Evolutionary conservation across 768 basidiomycete genomes (phyloP).

Genomic region (Lactifluus echinatus): DNA sequence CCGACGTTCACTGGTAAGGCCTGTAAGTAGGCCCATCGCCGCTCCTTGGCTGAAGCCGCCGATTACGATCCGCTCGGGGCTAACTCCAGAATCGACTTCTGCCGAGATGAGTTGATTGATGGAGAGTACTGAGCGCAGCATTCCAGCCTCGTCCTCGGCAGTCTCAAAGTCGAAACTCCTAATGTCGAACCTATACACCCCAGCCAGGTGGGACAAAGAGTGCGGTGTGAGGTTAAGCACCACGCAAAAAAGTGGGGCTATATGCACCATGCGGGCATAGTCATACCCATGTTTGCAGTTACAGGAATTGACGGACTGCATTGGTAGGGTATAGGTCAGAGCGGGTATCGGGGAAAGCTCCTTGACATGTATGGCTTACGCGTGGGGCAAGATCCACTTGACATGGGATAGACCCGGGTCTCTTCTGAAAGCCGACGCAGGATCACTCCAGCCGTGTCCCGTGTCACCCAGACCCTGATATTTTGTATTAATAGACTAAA

Average conservation of each 20-base stretch:
- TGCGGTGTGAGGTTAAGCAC: background rate
- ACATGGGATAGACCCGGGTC: slow-evolving; percentile 56
- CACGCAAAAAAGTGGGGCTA: background rate
- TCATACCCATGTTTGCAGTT: slow-evolving; percentile 63
- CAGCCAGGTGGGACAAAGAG: background rate
- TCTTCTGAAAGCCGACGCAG: slow-evolving; percentile 50
- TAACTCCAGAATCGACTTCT: slow-evolving; percentile 66
- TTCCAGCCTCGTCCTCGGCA: slow-evolving; percentile 67
- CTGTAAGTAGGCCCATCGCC: slow-evolving; percentile 69
- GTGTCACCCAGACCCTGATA: slow-evolving; percentile 66
- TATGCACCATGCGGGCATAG: slow-evolving; percentile 68
- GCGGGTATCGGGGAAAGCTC: background rate
- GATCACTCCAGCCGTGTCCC: slow-evolving; percentile 65
- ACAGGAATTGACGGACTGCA: slow-evolving; percentile 35
- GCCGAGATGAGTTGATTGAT: slow-evolving; percentile 63
- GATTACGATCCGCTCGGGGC: slow-evolving; percentile 63
- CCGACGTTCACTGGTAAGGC: slow-evolving; percentile 54
- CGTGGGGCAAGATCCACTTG: slow-evolving; percentile 87
- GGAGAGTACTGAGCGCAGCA: slow-evolving; percentile 52
- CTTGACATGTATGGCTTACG: slow-evolving; percentile 37
- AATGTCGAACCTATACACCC: slow-evolving; percentile 63
- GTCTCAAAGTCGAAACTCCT: slow-evolving; percentile 50
- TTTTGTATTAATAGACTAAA: background rate
- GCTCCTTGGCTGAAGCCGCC: slow-evolving; percentile 89
- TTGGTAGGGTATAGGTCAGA: background rate